Evolutionary conservation across 129 eudicot species (phyloP).

Genomic region (Pseudognaphalium luteoalbum): DNA sequence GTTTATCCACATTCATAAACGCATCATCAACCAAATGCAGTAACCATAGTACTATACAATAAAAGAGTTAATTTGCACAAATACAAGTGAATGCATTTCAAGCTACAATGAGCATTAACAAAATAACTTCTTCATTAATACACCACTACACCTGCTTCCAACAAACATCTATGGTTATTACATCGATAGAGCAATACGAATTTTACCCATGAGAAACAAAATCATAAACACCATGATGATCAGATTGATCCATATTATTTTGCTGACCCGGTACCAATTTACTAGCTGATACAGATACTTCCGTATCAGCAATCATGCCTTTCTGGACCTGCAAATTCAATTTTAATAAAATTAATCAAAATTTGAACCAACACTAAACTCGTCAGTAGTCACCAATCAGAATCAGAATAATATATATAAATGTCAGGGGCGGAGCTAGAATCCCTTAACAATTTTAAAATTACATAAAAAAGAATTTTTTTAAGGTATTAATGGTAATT

Average conservation of each 20-base stretch:
- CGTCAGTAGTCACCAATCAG: too few relatives aligned
- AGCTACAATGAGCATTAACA: slow-evolving; percentile 21
- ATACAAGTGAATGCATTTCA: neutral
- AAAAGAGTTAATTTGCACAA: neutral
- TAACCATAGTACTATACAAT: slow-evolving; percentile 9
- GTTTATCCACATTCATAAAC: neutral
- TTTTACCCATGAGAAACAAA: slow-evolving; percentile 48
- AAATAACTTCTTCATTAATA: slow-evolving; percentile 23
- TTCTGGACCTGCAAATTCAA: slow-evolving; percentile 48
- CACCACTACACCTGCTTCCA: slow-evolving; percentile 10
- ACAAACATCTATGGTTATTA: slow-evolving; percentile 23
- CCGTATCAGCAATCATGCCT: slow-evolving; percentile 44
- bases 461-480: too few relatives aligned
- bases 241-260: slow-evolving; percentile 41
- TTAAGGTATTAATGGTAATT: too few relatives aligned
- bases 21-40: slow-evolving; percentile 18
- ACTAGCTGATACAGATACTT: slow-evolving; percentile 44
- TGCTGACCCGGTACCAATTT: slow-evolving; percentile 17
- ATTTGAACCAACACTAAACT: too few relatives aligned
- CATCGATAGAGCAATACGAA: slow-evolving; percentile 13
- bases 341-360: neutral
- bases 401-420: too few relatives aligned
- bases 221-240: slow-evolving; percentile 42
- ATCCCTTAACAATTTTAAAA: too few relatives aligned
- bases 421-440: too few relatives aligned